These are phyloP conservation scores for Choricystis sp. DNA, from an alignment of 139 green algal species.

Conservation along the genomic window DNA sequence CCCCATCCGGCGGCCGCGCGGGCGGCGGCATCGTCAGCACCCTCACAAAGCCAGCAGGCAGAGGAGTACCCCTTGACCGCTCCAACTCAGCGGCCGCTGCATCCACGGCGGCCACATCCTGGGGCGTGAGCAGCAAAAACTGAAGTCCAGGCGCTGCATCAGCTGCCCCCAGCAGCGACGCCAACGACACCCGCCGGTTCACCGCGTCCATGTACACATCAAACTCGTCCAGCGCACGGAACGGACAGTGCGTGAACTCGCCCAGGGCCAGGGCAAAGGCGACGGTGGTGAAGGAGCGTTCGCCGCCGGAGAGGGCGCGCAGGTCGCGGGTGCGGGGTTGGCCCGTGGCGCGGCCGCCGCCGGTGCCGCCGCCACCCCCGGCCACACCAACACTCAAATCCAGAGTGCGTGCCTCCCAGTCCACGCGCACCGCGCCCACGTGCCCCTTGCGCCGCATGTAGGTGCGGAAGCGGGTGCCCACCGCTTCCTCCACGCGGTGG, in stretches of 20 bases:
- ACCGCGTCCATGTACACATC: conserved; percentile 66
- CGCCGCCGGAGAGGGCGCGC: conserved; percentile 57
- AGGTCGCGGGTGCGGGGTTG: conserved; percentile 22
- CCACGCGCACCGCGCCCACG: conserved; percentile 25
- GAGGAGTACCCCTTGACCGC: background rate
- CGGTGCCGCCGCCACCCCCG: background rate
- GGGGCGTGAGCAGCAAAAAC: conserved; percentile 67
- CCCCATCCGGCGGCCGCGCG: background rate
- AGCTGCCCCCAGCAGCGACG: conserved; percentile 57
- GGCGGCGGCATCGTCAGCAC: conserved; percentile 13
- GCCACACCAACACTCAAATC: conserved; percentile 3
- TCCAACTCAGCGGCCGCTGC: conserved; percentile 15
- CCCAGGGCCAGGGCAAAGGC: conserved; percentile 75
- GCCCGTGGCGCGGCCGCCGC: background rate
- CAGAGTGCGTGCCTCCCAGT: conserved; percentile 12
- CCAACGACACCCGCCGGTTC: conserved; percentile 35
- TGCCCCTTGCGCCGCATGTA: conserved; percentile 31
- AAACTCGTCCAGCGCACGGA: conserved; percentile 76
- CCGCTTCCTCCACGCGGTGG: conserved; percentile 8
- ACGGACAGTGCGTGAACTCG: conserved; percentile 40
- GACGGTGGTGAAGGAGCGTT: conserved; percentile 79
- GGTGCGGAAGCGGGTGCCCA: conserved; percentile 12
- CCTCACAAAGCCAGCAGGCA: conserved; percentile 13
- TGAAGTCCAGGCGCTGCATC: conserved; percentile 36
- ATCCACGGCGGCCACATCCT: conserved; percentile 30